These are phyloP conservation scores for Afroboletus lepidellus DNA, from an alignment of 1,284 basidiomycete species.

Conservation along the genomic window DNA sequence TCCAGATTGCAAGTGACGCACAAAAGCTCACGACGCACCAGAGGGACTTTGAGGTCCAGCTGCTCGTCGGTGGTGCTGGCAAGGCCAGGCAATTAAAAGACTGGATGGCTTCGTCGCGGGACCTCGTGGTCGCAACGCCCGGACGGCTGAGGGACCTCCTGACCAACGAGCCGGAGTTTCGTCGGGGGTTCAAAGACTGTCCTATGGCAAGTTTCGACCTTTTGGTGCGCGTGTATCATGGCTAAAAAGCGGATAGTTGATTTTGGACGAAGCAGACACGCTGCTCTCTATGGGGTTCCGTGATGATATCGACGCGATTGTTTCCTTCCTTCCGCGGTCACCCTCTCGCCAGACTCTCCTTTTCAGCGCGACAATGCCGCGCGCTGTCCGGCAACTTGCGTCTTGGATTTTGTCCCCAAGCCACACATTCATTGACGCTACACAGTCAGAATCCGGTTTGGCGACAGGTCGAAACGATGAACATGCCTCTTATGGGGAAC, in stretches of 20 bases:
- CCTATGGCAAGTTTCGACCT: conserved; percentile 49
- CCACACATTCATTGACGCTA: conserved; percentile 66
- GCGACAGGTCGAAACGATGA: conserved; percentile 18
- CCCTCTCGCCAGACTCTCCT: conserved; percentile 86
- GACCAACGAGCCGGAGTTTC: conserved; percentile 58
- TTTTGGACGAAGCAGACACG: conserved; percentile 96
- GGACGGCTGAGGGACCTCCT: conserved; percentile 86
- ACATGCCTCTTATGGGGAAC: not conserved
- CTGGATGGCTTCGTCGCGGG: conserved; percentile 65
- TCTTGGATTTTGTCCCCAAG: conserved; percentile 49
- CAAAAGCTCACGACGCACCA: conserved; percentile 67
- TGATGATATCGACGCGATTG: conserved; percentile 82
- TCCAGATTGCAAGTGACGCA: conserved; percentile 90
- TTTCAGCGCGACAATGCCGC: conserved; percentile 87
- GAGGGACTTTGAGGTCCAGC: conserved; percentile 64
- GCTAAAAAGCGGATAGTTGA: conserved; percentile 50
- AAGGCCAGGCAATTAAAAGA: conserved; percentile 67
- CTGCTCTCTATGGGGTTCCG: conserved; percentile 97
- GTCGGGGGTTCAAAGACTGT: conserved; percentile 52
- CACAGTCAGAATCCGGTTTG: conserved; percentile 34
- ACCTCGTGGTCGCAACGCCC: conserved; percentile 92
- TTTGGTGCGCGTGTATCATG: not conserved
- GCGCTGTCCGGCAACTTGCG: conserved; percentile 62
- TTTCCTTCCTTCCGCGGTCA: conserved; percentile 61
- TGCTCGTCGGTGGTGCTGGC: conserved; percentile 82